Evolutionary conservation across 2,329 filamentous ascomycete genomes (phyloP).

Genomic region (Pleochaeta shiraiana): DNA sequence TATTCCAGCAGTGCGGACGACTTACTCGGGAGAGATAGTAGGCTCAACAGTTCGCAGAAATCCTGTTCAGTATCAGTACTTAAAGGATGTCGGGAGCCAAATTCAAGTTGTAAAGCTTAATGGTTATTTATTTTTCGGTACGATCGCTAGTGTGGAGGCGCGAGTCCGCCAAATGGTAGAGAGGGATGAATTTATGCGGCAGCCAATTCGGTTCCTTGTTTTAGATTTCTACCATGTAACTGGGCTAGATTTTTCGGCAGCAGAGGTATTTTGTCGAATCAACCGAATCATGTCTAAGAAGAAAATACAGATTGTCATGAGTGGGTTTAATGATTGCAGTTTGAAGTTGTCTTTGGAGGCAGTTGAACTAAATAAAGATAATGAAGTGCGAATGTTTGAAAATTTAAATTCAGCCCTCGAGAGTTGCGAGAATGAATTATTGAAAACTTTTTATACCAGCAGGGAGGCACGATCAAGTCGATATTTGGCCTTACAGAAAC

Average conservation of each 20-base stretch:
- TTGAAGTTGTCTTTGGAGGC: conserved; percentile 62
- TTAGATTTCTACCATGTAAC: conserved; percentile 78
- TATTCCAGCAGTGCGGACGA: conserved; percentile 70
- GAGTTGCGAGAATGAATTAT: conserved; percentile 80
- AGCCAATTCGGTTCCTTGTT: conserved; percentile 74
- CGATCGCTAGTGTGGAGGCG: conserved; percentile 86
- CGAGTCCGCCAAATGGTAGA: conserved; percentile 65
- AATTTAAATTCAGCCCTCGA: conserved; percentile 87
- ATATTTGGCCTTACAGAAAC: conserved; percentile 19
- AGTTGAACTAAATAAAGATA: conserved; percentile 58
- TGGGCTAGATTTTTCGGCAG: conserved; percentile 88
- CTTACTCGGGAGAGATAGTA: conserved; percentile 75
- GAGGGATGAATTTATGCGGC: conserved; percentile 53
- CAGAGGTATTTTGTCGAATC: conserved; percentile 85
- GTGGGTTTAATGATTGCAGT: conserved; percentile 55
- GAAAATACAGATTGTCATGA: conserved; percentile 61
- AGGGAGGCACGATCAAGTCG: conserved; percentile 34
- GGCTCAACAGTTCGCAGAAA: conserved; percentile 86
- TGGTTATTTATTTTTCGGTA: conserved; percentile 96
- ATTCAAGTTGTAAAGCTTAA: conserved; percentile 81
- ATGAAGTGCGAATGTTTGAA: conserved; percentile 60
- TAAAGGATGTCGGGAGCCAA: conserved; percentile 68
- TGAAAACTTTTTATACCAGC: conserved; percentile 56
- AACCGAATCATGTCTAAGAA: conserved; percentile 62
- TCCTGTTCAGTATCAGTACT: conserved; percentile 67